phyloP scores from a whole-genome alignment of 1,284 basidiomycete genomes.

The Anthracocystis walkeri region DNA sequence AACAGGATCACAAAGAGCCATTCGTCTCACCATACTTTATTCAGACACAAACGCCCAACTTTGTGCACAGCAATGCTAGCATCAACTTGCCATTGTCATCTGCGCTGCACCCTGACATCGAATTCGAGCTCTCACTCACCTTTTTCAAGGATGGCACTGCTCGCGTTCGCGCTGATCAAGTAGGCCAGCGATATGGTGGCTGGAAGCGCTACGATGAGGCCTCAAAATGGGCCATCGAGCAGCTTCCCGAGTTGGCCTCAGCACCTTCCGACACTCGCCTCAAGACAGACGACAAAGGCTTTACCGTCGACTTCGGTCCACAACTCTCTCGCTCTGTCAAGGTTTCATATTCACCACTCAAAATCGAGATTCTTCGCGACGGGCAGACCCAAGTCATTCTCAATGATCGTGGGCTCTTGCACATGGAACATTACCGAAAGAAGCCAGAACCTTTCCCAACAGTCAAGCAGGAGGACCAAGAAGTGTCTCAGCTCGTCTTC shows the following conservation, averaged over 20 bases:
- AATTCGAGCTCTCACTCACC: constrained; percentile 56
- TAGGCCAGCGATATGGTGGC: constrained; percentile 52
- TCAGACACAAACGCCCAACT: constrained; percentile 12
- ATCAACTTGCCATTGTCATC: constrained; percentile 51
- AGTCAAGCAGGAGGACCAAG: constrained; percentile 44
- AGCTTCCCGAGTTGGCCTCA: constrained; percentile 49
- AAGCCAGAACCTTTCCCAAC: constrained; percentile 64
- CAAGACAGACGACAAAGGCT: constrained; percentile 21
- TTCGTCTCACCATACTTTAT: constrained; percentile 62
- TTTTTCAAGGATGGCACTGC: constrained; percentile 66
- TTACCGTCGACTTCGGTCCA: constrained; percentile 50
- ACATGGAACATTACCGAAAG: constrained; percentile 91
- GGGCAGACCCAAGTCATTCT: constrained; percentile 84
- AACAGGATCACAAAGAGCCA: constrained; percentile 26
- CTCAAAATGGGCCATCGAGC: constrained; percentile 58
- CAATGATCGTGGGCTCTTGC: constrained; percentile 88
- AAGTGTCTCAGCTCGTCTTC: constrained; percentile 52
- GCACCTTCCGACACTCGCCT: constrained; percentile 22
- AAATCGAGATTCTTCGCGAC: constrained; percentile 74
- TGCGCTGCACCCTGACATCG: constrained; percentile 60
- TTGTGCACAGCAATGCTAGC: constrained; percentile 35
- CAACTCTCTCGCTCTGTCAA: constrained; percentile 35
- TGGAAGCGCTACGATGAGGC: constrained; percentile 66
- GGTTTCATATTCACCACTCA: constrained; percentile 58
- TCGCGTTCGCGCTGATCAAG: constrained; percentile 63